phyloP scores from a whole-genome alignment of 2,329 filamentous ascomycete genomes.

The Gliomastix tumulicola region DNA sequence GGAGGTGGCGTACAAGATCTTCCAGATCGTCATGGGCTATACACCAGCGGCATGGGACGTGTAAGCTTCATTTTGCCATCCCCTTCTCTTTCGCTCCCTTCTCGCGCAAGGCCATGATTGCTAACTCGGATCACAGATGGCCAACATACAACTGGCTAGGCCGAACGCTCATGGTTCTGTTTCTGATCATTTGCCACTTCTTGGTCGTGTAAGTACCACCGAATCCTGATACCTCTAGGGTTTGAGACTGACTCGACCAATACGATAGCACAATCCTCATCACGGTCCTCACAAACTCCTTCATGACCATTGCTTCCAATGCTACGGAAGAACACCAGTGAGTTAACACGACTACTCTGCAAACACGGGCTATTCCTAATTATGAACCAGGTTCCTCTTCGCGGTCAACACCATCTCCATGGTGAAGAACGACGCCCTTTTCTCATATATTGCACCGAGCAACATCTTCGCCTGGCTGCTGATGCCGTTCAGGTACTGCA shows the following conservation, averaged over 20 bases:
- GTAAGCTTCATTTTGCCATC: too few species aligned
- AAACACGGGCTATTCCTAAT: constrained; percentile 5
- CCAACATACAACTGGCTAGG: constrained; percentile 70
- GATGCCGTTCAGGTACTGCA: constrained; percentile 72
- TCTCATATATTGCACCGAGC: constrained; percentile 86
- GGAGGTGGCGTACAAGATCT: constrained; percentile 81
- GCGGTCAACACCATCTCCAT: constrained; percentile 96
- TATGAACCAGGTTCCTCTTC: constrained; percentile 62
- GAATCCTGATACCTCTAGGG: neutral
- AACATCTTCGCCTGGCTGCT: constrained; percentile 90
- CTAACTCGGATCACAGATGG: constrained; percentile 53
- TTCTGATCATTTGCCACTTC: constrained; percentile 93
- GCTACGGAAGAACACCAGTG: constrained; percentile 82
- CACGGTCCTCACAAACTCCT: constrained; percentile 92
- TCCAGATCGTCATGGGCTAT: constrained; percentile 93
- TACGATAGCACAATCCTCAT: constrained; percentile 70
- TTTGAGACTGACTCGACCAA: neutral
- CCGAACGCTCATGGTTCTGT: constrained; percentile 67
- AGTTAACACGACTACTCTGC: constrained; percentile 12
- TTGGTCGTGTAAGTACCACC: constrained; percentile 65
- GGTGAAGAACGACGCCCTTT: constrained; percentile 96
- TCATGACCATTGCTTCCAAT: constrained; percentile 91
- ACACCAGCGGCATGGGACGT: constrained; percentile 93
- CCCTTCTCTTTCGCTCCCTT: too few species aligned
- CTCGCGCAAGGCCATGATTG: too few species aligned